Conservation (phyloP, 208 protist genomes). For the Leishmania major region DNA sequence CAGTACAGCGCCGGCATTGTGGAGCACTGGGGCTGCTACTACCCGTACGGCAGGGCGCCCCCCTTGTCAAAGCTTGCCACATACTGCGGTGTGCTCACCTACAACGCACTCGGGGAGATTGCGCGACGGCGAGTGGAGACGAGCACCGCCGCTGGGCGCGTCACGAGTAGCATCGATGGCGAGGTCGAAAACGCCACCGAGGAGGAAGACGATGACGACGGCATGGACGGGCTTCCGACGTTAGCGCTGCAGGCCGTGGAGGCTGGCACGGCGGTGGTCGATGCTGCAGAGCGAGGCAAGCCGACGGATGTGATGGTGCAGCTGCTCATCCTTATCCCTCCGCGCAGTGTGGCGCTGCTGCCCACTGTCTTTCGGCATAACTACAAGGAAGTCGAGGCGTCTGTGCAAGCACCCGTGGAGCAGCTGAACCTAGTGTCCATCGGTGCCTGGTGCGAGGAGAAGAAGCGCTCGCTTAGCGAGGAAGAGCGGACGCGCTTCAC, state of each 20-base stretch:
- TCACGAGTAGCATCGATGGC: neutral
- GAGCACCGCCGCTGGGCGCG: constrained; percentile 8
- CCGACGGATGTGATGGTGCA: constrained; percentile 85
- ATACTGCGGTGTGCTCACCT: constrained; percentile 84
- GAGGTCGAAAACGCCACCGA: neutral
- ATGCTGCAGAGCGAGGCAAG: constrained; percentile 28
- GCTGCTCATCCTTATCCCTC: constrained; percentile 76
- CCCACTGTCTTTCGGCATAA: constrained; percentile 57
- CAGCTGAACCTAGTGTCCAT: constrained; percentile 70
- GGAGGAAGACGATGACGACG: constrained; percentile 33
- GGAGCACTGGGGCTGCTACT: constrained; percentile 89
- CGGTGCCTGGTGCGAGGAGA: constrained; percentile 67
- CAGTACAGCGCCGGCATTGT: constrained; percentile 86
- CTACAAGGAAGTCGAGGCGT: constrained; percentile 66
- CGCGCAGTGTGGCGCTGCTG: constrained; percentile 58
- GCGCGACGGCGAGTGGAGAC: constrained; percentile 35
- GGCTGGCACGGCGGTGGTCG: constrained; percentile 10
- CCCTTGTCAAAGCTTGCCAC: constrained; percentile 65
- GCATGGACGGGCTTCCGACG: constrained; percentile 23
- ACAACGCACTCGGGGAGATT: constrained; percentile 65
- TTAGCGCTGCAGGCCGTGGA: constrained; percentile 2
- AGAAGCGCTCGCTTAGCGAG: constrained; percentile 63
- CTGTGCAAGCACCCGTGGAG: constrained; percentile 74
- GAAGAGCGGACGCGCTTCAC: constrained; percentile 78
- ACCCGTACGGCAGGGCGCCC: constrained; percentile 78